Conservation (phyloP, 306 rosid species). For the Amphicarpaea edgeworthii region DNA sequence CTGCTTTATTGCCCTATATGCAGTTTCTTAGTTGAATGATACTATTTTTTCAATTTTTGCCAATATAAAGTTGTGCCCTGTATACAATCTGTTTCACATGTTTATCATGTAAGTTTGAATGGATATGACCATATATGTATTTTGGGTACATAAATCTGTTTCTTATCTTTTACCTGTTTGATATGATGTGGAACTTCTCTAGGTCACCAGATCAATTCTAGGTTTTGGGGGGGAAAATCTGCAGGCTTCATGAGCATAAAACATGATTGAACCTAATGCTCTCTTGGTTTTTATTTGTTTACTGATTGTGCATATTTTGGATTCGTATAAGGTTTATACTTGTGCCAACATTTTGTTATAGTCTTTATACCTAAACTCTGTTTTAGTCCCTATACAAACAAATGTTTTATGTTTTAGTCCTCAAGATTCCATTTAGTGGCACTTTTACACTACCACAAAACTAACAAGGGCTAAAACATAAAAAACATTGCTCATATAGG, state of each 20-base stretch:
- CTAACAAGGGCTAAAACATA: too few relatives aligned
- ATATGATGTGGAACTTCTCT: neutral
- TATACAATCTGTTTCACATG: neutral
- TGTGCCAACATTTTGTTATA: too few relatives aligned
- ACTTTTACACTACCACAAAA: too few relatives aligned
- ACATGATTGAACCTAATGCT: slow-evolving; percentile 7
- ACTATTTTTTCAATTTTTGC: too few relatives aligned
- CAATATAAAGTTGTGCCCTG: neutral
- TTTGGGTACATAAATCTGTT: neutral
- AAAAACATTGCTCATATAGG: too few relatives aligned
- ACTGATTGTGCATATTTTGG: neutral
- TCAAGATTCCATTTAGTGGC: too few relatives aligned
- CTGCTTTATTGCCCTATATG: too few relatives aligned
- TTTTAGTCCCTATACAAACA: too few relatives aligned
- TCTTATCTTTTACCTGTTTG: neutral
- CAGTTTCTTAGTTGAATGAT: too few relatives aligned
- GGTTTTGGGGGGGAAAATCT: neutral
- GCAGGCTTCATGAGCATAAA: slow-evolving; percentile 12
- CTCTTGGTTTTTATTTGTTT: neutral
- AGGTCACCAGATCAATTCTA: neutral
- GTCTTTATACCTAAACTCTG: too few relatives aligned
- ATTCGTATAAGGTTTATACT: too few relatives aligned
- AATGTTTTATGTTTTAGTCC: too few relatives aligned
- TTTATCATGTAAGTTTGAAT: neutral
- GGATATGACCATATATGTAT: neutral